Conservation (phyloP, 2,329 filamentous ascomycete species). For the Ceratocystis harringtonii region DNA sequence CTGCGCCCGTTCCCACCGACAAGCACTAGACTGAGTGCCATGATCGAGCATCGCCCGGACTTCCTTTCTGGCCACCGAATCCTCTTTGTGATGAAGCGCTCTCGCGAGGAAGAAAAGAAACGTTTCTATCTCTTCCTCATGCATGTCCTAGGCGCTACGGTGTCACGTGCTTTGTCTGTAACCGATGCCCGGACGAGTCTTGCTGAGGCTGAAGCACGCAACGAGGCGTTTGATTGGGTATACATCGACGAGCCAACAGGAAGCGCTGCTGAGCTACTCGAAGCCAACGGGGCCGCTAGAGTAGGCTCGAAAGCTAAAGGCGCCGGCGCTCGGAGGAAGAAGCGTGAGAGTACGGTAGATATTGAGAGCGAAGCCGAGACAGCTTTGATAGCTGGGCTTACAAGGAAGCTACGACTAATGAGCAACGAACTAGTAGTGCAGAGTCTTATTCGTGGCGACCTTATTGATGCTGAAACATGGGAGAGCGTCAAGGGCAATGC, state of each 20-base stretch:
- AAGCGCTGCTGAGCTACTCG: constrained; percentile 36
- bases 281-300: constrained; percentile 16
- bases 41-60: constrained; percentile 44
- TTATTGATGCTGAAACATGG: constrained; percentile 48
- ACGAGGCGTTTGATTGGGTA: constrained; percentile 53
- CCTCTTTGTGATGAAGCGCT: constrained; percentile 54
- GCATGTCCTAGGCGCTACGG: constrained; percentile 57
- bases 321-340: constrained; percentile 15
- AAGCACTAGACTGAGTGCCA: constrained; percentile 39
- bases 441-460: constrained; percentile 71
- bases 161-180: constrained; percentile 51
- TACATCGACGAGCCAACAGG: constrained; percentile 56
- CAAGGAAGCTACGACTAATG: constrained; percentile 48
- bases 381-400: constrained; percentile 19
- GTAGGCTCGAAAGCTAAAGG: not conserved
- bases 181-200: constrained; percentile 49
- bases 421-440: constrained; percentile 82
- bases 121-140: constrained; percentile 67
- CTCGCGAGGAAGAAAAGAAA: constrained; percentile 43
- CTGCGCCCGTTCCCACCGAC: constrained; percentile 45
- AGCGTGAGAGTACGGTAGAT: constrained; percentile 20
- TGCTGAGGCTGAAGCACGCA: constrained; percentile 22
- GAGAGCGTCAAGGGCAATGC: not conserved
- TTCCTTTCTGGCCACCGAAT: constrained; percentile 51
- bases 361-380: constrained; percentile 1